Conservation (phyloP, 495 filamentous ascomycete genomes). For the Trichoderma virens region DNA sequence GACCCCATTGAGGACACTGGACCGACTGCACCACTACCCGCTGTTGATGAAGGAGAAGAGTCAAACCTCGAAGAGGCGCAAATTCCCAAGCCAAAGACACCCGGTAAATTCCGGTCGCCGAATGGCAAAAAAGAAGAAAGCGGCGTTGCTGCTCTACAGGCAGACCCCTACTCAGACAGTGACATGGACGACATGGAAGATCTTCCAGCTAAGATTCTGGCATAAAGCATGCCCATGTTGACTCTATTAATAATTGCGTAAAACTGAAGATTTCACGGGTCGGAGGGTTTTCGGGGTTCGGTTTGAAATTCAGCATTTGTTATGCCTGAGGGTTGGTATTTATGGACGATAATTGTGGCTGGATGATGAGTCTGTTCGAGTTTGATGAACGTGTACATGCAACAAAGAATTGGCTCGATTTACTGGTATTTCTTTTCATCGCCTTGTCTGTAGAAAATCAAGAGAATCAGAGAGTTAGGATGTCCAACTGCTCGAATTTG, state of each 20-base stretch:
- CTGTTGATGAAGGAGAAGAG: background rate
- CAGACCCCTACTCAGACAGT: background rate
- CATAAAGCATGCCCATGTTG: background rate
- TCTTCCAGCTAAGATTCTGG: background rate
- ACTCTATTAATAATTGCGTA: background rate
- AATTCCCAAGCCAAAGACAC: background rate
- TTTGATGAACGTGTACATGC: background rate
- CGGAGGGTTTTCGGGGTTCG: background rate
- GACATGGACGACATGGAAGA: conserved; percentile 8
- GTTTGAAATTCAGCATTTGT: background rate
- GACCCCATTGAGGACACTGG: background rate
- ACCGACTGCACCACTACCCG: background rate
- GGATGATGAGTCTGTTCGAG: background rate
- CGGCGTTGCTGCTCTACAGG: background rate
- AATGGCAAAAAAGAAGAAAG: background rate
- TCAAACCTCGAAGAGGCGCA: background rate
- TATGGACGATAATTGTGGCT: background rate
- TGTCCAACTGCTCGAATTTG: background rate
- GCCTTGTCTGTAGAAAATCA: background rate
- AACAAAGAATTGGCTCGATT: background rate
- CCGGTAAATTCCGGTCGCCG: conserved; percentile 9
- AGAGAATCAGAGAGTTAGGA: background rate
- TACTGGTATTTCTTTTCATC: background rate
- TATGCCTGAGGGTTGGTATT: background rate
- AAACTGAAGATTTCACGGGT: background rate